Evolutionary conservation across 1,139 yeast species (phyloP).

Genomic region (Groenewaldozyma sp.): DNA sequence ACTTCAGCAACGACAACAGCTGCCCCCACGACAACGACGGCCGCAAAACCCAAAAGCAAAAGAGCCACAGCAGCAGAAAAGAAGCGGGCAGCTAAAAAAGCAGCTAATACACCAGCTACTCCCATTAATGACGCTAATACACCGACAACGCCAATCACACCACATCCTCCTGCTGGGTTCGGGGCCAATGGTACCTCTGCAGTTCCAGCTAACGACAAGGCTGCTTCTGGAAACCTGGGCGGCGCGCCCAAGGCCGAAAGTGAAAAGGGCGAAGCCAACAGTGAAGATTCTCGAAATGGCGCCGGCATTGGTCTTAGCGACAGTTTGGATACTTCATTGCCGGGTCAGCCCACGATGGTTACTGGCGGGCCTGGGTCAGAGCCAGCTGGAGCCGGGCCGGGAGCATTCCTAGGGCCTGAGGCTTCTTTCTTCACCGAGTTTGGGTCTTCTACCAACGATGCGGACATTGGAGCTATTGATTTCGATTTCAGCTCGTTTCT

Average conservation of each 20-base stretch:
- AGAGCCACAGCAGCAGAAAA: slow-evolving; percentile 28
- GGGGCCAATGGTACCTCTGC: slow-evolving; percentile 5
- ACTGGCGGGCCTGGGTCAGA: slow-evolving; percentile 8
- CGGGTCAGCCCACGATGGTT: too few relatives aligned
- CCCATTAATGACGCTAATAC: slow-evolving; percentile 32
- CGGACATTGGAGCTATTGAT: slow-evolving; percentile 26
- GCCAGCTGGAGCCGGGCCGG: slow-evolving; percentile 4
- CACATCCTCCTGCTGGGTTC: slow-evolving; percentile 20
- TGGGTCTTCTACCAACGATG: slow-evolving; percentile 20
- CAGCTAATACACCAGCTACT: slow-evolving; percentile 25
- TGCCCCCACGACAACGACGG: slow-evolving; percentile 29
- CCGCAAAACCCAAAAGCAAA: slow-evolving; percentile 29
- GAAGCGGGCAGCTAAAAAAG: slow-evolving; percentile 17
- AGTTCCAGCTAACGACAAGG: slow-evolving; percentile 3
- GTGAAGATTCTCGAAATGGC: neutral
- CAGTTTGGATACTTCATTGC: too few relatives aligned
- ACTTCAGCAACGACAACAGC: slow-evolving; percentile 20
- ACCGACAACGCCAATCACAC: slow-evolving; percentile 33
- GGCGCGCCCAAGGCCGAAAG: slow-evolving; percentile 22
- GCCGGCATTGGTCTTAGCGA: slow-evolving; percentile 7
- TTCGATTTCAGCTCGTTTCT: slow-evolving; percentile 29
- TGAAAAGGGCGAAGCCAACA: slow-evolving; percentile 13
- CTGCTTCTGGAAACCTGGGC: too few relatives aligned
- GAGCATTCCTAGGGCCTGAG: slow-evolving; percentile 20
- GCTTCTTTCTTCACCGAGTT: slow-evolving; percentile 26